These are phyloP conservation scores for Chaetomium olivaceum DNA, from an alignment of 2,329 filamentous ascomycete genomes.

Conservation along the genomic window DNA sequence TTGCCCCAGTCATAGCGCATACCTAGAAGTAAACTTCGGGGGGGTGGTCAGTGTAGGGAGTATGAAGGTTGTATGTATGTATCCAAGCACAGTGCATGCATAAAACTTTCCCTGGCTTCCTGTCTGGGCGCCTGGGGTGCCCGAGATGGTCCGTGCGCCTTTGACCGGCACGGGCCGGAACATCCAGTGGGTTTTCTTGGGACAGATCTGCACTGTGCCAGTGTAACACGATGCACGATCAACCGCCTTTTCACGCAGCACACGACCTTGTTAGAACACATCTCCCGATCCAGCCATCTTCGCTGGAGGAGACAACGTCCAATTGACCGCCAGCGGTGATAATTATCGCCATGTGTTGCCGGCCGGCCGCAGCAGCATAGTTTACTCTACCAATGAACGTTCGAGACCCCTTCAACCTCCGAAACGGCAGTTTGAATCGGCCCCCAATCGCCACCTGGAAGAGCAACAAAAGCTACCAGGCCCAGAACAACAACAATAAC, in stretches of 20 bases:
- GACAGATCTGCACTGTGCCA: slow-evolving; percentile 6
- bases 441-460: slow-evolving; percentile 25
- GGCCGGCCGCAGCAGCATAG: slow-evolving; percentile 18
- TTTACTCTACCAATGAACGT: slow-evolving; percentile 40
- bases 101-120: neutral
- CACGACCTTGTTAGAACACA: neutral
- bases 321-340: neutral
- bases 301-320: neutral
- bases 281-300: neutral
- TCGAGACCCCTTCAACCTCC: slow-evolving; percentile 47
- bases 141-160: slow-evolving; percentile 4
- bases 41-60: too few species aligned
- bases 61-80: too few species aligned
- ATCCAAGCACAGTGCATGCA: neutral
- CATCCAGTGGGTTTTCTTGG: neutral
- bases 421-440: slow-evolving; percentile 31
- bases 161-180: neutral
- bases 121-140: neutral
- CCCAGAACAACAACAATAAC: slow-evolving; percentile 29
- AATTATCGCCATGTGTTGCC: slow-evolving; percentile 14
- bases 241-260: neutral
- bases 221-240: neutral
- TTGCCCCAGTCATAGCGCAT: neutral
- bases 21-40: too few species aligned
- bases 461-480: slow-evolving; percentile 17